phyloP scores from a whole-genome alignment of 2,329 filamentous ascomycete species.

The Allantophomopsis cytisporea region DNA sequence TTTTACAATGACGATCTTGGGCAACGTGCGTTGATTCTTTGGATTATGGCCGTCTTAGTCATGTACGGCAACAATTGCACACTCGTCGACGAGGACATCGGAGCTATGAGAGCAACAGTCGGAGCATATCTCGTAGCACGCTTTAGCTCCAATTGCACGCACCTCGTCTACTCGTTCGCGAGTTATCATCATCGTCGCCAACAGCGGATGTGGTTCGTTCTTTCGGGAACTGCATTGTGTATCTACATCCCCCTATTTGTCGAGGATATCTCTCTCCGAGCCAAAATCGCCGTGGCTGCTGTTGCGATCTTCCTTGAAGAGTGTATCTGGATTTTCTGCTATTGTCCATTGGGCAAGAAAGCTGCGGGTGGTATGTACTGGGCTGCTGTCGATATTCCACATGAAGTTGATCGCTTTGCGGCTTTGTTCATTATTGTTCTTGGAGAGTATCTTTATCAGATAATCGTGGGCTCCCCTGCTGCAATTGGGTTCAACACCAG shows the following conservation, averaged over 20 bases:
- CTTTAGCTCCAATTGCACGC: too few species aligned
- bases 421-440: constrained; percentile 38
- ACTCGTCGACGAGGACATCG: too few species aligned
- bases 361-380: constrained; percentile 27
- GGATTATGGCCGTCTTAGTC: too few species aligned
- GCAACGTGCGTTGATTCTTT: too few species aligned
- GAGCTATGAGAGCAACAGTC: too few species aligned
- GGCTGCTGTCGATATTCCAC: constrained; percentile 32
- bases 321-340: constrained; percentile 26
- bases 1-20: too few species aligned
- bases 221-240: constrained; percentile 26
- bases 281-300: constrained; percentile 27
- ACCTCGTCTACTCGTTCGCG: constrained; percentile 25
- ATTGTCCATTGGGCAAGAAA: constrained; percentile 28
- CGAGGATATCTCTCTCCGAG: constrained; percentile 23
- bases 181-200: constrained; percentile 32
- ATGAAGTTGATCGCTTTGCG: constrained; percentile 34
- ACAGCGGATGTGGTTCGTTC: constrained; percentile 26
- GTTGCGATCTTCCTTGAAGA: constrained; percentile 28
- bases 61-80: too few species aligned
- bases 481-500: constrained; percentile 28
- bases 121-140: too few species aligned
- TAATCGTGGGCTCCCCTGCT: constrained; percentile 31
- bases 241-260: constrained; percentile 29
- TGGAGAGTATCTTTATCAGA: constrained; percentile 33